A percentile compares a stretch with the other conserved stretches of the same genome.
These are phyloP conservation scores for Elongisporangium prolatum DNA, from an alignment of 352 stramenopile species.

Conservation along the genomic window DNA sequence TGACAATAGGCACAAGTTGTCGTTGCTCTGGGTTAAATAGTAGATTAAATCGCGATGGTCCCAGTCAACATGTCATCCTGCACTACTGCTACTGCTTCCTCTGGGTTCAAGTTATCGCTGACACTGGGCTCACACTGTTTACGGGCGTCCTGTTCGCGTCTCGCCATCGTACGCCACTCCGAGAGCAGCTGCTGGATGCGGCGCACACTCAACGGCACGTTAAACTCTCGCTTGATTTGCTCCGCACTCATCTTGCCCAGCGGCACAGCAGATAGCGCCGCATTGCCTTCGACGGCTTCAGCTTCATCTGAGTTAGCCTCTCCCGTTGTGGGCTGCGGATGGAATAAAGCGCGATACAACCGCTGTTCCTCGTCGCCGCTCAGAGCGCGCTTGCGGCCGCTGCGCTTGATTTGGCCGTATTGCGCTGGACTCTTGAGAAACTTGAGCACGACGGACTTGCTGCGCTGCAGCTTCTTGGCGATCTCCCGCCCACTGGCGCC, in stretches of 20 bases:
- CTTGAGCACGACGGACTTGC: conserved; percentile 61
- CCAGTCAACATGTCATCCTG: not conserved
- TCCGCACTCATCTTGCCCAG: conserved; percentile 34
- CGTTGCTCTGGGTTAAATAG: not conserved
- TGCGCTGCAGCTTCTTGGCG: conserved; percentile 35
- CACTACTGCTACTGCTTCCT: not conserved
- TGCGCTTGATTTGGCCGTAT: conserved; percentile 50
- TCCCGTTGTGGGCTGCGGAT: not conserved
- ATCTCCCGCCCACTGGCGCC: conserved; percentile 46
- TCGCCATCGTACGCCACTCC: conserved; percentile 33
- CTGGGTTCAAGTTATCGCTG: not conserved
- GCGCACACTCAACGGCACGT: conserved; percentile 43
- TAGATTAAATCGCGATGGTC: not conserved
- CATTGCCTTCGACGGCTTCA: not conserved
- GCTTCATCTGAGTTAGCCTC: not conserved
- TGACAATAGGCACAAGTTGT: not conserved
- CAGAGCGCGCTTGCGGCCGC: conserved; percentile 42
- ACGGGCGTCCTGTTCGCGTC: conserved; percentile 25
- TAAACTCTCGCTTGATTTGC: conserved; percentile 41
- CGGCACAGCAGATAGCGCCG: not conserved
- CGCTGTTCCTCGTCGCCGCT: conserved; percentile 33
- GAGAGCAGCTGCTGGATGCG: conserved; percentile 52
- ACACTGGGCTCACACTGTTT: conserved; percentile 5
- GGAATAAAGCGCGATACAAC: conserved; percentile 31
- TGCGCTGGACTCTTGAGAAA: conserved; percentile 36